phyloP scores from a whole-genome alignment of 768 basidiomycete species.

The Naganishia friedmannii region DNA sequence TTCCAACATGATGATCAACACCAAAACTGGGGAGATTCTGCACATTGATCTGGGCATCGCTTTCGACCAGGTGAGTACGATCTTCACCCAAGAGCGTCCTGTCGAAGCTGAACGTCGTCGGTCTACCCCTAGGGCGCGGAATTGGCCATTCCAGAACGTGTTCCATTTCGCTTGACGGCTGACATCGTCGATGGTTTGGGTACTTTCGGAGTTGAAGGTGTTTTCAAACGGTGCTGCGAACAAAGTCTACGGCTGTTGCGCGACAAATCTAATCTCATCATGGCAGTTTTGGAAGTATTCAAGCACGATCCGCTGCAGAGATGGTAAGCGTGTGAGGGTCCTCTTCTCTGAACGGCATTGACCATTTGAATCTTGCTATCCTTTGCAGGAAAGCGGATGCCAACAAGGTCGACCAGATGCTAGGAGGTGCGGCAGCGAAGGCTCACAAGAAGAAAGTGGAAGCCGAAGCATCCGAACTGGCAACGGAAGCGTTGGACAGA shows the following conservation, averaged over 20 bases:
- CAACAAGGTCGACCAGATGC: conserved; percentile 4
- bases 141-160: conserved; percentile 81
- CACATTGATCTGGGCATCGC: conserved; percentile 98
- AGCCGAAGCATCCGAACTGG: conserved; percentile 66
- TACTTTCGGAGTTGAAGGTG: conserved; percentile 87
- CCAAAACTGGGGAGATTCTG: conserved; percentile 79
- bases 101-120: neutral
- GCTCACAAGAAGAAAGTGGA: conserved; percentile 14
- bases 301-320: conserved; percentile 95
- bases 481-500: conserved; percentile 77
- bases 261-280: conserved; percentile 84
- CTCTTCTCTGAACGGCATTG: neutral
- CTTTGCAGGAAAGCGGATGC: conserved; percentile 8
- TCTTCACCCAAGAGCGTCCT: neutral
- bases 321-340: conserved; percentile 66
- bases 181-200: conserved; percentile 90
- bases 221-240: conserved; percentile 86
- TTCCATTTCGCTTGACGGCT: conserved; percentile 91
- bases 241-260: conserved; percentile 81
- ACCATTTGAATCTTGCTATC: neutral
- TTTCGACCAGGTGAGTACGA: conserved; percentile 75
- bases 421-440: neutral
- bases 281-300: conserved; percentile 94
- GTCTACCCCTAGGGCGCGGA: conserved; percentile 62
- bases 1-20: conserved; percentile 92